Percentiles rank a stretch among this genome's conserved stretches.
These are phyloP conservation scores for Niebla homalea DNA, from an alignment of 495 filamentous ascomycete genomes.

Conservation along the genomic window DNA sequence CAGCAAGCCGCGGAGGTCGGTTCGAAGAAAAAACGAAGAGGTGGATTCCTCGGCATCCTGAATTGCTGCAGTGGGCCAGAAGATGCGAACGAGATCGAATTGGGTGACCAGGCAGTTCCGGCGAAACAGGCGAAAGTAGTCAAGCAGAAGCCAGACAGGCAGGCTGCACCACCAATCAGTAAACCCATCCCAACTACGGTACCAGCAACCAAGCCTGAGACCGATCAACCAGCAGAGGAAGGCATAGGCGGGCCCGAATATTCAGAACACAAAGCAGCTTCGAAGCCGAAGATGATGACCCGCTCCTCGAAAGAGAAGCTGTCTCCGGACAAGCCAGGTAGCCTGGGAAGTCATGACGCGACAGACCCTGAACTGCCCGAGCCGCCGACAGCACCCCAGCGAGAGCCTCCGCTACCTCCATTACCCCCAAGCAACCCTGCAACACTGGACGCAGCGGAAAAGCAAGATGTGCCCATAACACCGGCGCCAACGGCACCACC, in stretches of 20 bases:
- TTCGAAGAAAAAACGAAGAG: conserved; percentile 49
- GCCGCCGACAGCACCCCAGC: conserved; percentile 2
- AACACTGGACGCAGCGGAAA: conserved; percentile 1
- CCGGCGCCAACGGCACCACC: conserved; percentile 4
- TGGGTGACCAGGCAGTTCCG: conserved; percentile 46
- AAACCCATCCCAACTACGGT: conserved; percentile 34
- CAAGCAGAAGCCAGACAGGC: conserved; percentile 40
- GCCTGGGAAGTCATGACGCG: background rate
- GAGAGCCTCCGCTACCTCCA: conserved; percentile 13
- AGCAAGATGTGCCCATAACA: conserved; percentile 3
- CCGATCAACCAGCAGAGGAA: conserved; percentile 43
- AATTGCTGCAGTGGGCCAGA: conserved; percentile 66
- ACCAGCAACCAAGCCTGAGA: conserved; percentile 38
- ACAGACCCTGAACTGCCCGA: conserved; percentile 6
- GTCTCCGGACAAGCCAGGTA: conserved; percentile 6
- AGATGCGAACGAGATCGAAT: conserved; percentile 45
- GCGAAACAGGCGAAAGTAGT: conserved; percentile 45
- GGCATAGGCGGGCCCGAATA: conserved; percentile 30
- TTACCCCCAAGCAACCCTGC: conserved; percentile 4
- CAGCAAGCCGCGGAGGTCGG: conserved; percentile 21
- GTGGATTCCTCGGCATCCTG: conserved; percentile 57
- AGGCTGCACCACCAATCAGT: conserved; percentile 37
- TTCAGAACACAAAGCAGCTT: conserved; percentile 22
- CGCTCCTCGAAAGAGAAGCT: conserved; percentile 19
- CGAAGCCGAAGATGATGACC: conserved; percentile 23